Conservation (phyloP, 495 filamentous ascomycete genomes). For the Xeromyces bisporus region DNA sequence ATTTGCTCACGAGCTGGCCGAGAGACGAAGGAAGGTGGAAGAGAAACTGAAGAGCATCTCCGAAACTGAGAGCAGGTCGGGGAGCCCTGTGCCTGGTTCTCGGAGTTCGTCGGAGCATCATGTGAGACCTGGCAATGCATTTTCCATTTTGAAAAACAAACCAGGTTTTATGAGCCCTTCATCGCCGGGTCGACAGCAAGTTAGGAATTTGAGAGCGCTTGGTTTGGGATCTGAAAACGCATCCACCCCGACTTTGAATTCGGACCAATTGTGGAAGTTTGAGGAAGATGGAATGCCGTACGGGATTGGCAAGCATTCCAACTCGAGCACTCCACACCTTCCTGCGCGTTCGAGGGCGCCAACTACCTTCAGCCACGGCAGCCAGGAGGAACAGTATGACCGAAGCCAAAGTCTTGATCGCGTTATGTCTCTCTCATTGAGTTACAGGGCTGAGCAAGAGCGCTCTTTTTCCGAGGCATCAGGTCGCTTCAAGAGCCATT, state of each 20-base stretch:
- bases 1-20: conserved; percentile 64
- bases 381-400: conserved; percentile 24
- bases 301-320: conserved; percentile 20
- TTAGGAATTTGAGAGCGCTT: conserved; percentile 55
- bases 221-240: conserved; percentile 39
- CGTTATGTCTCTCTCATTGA: conserved; percentile 3
- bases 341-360: conserved; percentile 12
- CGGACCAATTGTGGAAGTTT: conserved; percentile 28
- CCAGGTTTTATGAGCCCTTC: conserved; percentile 45
- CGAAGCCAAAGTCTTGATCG: conserved; percentile 22
- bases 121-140: conserved; percentile 36
- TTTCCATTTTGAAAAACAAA: conserved; percentile 53
- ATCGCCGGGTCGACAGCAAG: conserved; percentile 33
- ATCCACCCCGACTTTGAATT: conserved; percentile 29
- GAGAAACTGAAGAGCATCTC: conserved; percentile 63
- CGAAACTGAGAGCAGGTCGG: conserved; percentile 45
- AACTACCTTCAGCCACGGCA: conserved; percentile 15
- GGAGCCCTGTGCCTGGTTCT: conserved; percentile 27
- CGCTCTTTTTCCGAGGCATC: conserved; percentile 47
- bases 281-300: conserved; percentile 26
- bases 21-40: conserved; percentile 58
- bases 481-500: conserved; percentile 38
- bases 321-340: conserved; percentile 28
- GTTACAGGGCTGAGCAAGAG: conserved; percentile 30
- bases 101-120: conserved; percentile 26